Percentiles rank a stretch among this genome's conserved stretches.
Evolutionary conservation across 129 eudicot species (phyloP).

Genomic region (Flaveria ramosissima): DNA sequence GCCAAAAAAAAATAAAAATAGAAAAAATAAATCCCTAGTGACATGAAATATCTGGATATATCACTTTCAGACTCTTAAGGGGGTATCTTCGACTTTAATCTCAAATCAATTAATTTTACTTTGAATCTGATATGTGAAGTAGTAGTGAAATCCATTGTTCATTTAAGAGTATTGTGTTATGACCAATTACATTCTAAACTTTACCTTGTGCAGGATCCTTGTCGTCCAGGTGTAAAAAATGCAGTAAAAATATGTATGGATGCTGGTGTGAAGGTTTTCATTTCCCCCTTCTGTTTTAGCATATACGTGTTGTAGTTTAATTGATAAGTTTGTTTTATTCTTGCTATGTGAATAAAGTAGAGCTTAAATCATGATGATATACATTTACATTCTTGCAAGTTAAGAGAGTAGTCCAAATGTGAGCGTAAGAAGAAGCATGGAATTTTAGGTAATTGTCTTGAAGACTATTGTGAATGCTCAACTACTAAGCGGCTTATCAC

Average conservation of each 20-base stretch:
- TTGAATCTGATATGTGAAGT: not conserved
- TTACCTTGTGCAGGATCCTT: constrained; percentile 75
- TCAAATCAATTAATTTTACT: not conserved
- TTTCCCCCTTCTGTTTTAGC: constrained; percentile 9
- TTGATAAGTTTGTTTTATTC: not conserved
- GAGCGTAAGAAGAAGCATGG: not conserved
- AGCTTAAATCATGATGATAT: not conserved
- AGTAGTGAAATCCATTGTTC: not conserved
- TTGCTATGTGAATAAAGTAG: not conserved
- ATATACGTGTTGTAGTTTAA: constrained; percentile 1
- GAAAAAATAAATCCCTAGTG: not conserved
- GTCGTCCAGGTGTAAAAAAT: constrained; percentile 94
- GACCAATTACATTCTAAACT: constrained; percentile 12
- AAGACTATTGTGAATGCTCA: not conserved
- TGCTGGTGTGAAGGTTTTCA: constrained; percentile 89
- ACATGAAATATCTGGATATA: not conserved
- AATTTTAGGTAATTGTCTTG: not conserved
- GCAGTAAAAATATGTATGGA: constrained; percentile 75
- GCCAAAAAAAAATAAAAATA: too few relatives aligned
- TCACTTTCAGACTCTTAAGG: too few relatives aligned
- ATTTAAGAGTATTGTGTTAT: not conserved
- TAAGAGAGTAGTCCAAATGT: constrained; percentile 3
- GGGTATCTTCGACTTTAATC: not conserved
- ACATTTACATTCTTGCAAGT: not conserved
- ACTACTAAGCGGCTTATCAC: not conserved